Percentiles rank a stretch among this genome's conserved stretches.
These are phyloP conservation scores for Triticum turgidum DNA, from an alignment of 176 grass and related monocot species.

Conservation along the genomic window DNA sequence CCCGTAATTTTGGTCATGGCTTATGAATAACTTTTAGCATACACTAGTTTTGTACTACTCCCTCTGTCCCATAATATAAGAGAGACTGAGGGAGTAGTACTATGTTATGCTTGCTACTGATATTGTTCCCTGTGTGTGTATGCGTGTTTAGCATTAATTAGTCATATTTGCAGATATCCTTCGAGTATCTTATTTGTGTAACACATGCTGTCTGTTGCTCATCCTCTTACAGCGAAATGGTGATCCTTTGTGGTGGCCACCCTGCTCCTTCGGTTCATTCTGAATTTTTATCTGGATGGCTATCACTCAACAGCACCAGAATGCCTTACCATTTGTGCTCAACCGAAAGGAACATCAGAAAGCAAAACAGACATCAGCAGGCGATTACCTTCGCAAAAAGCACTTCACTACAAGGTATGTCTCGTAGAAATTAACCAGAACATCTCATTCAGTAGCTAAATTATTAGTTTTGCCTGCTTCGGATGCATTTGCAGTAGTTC, in stretches of 20 bases:
- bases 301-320: slow-evolving; percentile 18
- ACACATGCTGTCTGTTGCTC: background rate
- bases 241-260: slow-evolving; percentile 18
- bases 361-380: slow-evolving; percentile 1
- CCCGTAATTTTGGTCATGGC: background rate
- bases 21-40: background rate
- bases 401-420: slow-evolving; percentile 54
- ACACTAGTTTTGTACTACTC: background rate
- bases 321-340: background rate
- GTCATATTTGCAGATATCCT: background rate
- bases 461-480: background rate
- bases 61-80: no score
- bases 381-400: slow-evolving; percentile 28
- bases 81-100: no score
- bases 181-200: background rate
- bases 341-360: slow-evolving; percentile 15
- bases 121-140: background rate
- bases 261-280: slow-evolving; percentile 24
- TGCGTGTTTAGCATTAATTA: background rate
- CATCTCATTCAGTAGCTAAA: background rate
- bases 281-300: slow-evolving; percentile 29
- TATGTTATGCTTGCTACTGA: background rate
- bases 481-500: no score
- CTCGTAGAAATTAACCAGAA: background rate
- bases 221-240: slow-evolving; percentile 36